These are phyloP conservation scores for Fusarium anguioides DNA, from an alignment of 2,329 filamentous ascomycete species.

Conservation along the genomic window DNA sequence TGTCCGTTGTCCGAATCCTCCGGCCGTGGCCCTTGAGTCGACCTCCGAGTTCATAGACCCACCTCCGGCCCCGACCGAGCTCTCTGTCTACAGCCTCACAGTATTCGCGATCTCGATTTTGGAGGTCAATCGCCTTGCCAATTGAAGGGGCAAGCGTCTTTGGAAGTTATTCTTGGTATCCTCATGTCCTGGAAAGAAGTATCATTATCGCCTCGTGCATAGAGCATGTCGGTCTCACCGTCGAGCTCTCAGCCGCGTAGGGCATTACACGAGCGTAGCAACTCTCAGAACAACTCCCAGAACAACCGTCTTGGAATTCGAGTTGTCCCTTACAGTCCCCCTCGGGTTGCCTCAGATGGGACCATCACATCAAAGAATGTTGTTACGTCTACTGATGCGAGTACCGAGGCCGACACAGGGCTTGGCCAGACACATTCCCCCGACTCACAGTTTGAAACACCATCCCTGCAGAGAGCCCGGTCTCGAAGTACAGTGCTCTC, in stretches of 20 bases:
- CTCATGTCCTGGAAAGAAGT: constrained; percentile 39
- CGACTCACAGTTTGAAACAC: constrained; percentile 40
- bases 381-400: constrained; percentile 41
- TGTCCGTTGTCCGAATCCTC: constrained; percentile 20
- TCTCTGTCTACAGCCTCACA: constrained; percentile 13
- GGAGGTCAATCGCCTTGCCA: constrained; percentile 25
- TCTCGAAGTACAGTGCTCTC: constrained; percentile 30
- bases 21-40: constrained; percentile 16
- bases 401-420: constrained; percentile 39
- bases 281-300: constrained; percentile 46
- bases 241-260: constrained; percentile 45
- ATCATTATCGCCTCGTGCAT: constrained; percentile 41
- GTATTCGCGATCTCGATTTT: constrained; percentile 4
- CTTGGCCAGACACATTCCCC: constrained; percentile 31
- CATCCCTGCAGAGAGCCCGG: constrained; percentile 35
- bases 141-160: constrained; percentile 11
- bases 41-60: constrained; percentile 32
- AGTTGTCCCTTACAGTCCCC: constrained; percentile 54
- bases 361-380: constrained; percentile 42
- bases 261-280: constrained; percentile 46
- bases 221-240: constrained; percentile 51
- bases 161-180: constrained; percentile 7
- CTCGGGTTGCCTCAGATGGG: constrained; percentile 50
- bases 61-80: constrained; percentile 28
- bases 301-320: constrained; percentile 51